Evolutionary conservation across 2,329 filamentous ascomycete species (phyloP), one percentile per base, ranked within the genome.

Genomic region (Sporothrix pseudoabietina): DNA sequence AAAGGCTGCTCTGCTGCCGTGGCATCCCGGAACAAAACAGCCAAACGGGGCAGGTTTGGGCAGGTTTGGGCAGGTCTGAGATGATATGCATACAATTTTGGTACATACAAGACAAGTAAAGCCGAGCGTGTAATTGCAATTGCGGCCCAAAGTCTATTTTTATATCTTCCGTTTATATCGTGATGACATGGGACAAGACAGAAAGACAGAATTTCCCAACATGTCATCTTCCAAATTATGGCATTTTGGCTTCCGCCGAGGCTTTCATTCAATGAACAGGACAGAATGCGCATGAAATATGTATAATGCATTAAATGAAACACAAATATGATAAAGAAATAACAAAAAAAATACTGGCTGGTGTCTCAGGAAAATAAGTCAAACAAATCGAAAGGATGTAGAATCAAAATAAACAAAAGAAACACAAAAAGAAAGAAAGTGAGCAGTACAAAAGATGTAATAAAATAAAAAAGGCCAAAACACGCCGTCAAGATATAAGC

Each of bases 141-240:
- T 65, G 61, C 39, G 61, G 61, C 22, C 61, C 61, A 66, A 66
- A 30, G 19, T 7, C 39, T 19, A 30, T 19, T 35, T 66, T 47
- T 19, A 16, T 47, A 47, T 22, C 44, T 26, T 35, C n/a, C 10
- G 22, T 65, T 26, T 26, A 65, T 41, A 65, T 47, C 47, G 39
- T 12, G 41, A 66, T 44, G 39, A 66, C 61, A 47, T 66, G 30
- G 61, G 61, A 66, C 61, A 66, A 66, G 61, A 63, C 57, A 63
- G 26, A 26, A 26, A 26, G 26, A 26, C 26, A 63, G 39, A 26
- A 49, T 49, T 22, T 30, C 9, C 39, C 22, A 47, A 66, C 47
- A 30, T 47, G 19, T 1, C 10, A 2, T 35, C n/a, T 65, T 9
- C 22, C 26, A 26, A 66, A 66, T 26, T 47, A 66, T 66, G 61